Evolutionary conservation across 1,284 basidiomycete genomes (phyloP), one percentile per base, ranked within the genome.

Genomic region (Exobasidium rhododendri): DNA sequence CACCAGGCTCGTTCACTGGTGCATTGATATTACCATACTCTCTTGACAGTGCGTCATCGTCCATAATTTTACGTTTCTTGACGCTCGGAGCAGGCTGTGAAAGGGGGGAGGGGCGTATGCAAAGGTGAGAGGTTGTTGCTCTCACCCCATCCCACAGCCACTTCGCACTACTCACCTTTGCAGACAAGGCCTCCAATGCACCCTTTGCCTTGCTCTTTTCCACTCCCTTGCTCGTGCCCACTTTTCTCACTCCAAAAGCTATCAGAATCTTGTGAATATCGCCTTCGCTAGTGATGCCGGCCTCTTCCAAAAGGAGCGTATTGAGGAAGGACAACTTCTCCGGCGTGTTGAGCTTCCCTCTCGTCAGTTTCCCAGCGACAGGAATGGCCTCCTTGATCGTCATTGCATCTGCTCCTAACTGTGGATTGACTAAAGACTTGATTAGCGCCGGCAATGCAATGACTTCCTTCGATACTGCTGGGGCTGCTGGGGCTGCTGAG

Each of bases 331-430:
- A 47, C 30, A 74, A 54, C 0, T 65, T 63, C 1, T 55, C 65
- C 0, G 59, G 65, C 0, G 69, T 73, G 46, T 71, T 70, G 32
- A 64, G 61, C 3, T 65, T 50, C 7, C 63, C 67, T n/a, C 71
- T 70, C 64, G 70, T 58, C 40, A 74, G 65, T 54, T 74, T 73
- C 7, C 69, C 72, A 3, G 72, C 68, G 0, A 74, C 56, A 1
- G 67, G 62, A 64, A 74, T 73, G 2, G 72, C 67, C 20, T 74
- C 72, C 22, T 64, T 62, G 65, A 74, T 64, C 0, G 66, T 28
- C 26, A 74, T 56, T 29, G 40, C 52, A 55, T 26, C 40, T 20
- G 22, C 14, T 3, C 40, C 56, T 32, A 57, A 44, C 32, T 45
- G 28, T 17, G 30, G 31, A 60, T 28, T 55, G 14, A 54, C 52